phyloP scores from a whole-genome alignment of 1,284 basidiomycete genomes.

The Waitea zeae region DNA sequence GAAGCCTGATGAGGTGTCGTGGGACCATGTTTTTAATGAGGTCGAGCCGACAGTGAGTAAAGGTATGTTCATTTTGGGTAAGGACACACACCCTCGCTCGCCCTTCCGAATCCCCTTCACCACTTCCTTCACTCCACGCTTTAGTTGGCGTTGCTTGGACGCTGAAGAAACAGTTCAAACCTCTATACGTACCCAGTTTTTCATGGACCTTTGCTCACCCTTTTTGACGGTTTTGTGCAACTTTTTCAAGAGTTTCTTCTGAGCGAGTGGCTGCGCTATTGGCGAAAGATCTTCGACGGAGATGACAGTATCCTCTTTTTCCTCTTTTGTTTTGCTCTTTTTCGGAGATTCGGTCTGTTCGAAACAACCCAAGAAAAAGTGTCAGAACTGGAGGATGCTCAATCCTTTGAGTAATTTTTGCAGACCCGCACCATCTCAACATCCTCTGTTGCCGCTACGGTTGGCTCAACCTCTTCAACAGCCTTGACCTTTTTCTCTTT shows the following conservation, averaged over 20 bases:
- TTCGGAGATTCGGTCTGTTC: constrained; percentile 27
- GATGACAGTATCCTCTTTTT: constrained; percentile 45
- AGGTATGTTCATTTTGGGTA: constrained; percentile 3
- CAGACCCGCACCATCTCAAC: constrained; percentile 30
- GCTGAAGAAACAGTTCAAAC: constrained; percentile 27
- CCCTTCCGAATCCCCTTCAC: constrained; percentile 93
- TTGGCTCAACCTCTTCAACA: constrained; percentile 14
- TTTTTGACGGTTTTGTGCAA: constrained; percentile 87
- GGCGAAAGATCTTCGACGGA: constrained; percentile 74
- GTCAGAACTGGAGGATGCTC: constrained; percentile 5
- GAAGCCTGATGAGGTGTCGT: constrained; percentile 36
- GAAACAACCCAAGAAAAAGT: background rate
- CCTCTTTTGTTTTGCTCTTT: constrained; percentile 37
- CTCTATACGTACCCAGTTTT: background rate
- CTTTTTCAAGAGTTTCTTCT: constrained; percentile 85
- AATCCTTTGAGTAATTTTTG: constrained; percentile 23
- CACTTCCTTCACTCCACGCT: constrained; percentile 92
- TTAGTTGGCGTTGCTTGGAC: constrained; percentile 83
- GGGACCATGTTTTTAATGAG: too few species aligned
- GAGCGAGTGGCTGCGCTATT: constrained; percentile 79
- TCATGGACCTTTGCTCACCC: constrained; percentile 26
- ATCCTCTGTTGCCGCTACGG: constrained; percentile 18
- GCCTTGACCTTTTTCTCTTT: constrained; percentile 30
- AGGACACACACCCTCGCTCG: constrained; percentile 68
- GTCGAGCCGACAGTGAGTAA: constrained; percentile 5